These are phyloP conservation scores for Mortierella sp. DNA, from an alignment of 371 early-diverging fungal species.

Conservation along the genomic window DNA sequence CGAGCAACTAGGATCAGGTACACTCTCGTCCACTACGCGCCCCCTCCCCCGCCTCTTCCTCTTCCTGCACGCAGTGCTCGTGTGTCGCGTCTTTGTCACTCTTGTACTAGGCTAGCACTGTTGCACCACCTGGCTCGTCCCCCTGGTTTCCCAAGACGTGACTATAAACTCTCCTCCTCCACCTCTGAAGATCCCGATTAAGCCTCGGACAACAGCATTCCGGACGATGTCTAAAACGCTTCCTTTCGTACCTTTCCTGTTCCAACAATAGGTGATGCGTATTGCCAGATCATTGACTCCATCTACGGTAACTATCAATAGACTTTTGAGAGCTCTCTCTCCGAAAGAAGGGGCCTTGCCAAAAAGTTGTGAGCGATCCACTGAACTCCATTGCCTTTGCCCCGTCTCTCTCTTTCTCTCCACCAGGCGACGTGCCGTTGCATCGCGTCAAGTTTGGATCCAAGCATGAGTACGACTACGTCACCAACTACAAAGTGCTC, in stretches of 20 bases:
- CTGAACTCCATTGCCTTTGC: not conserved
- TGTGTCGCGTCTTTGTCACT: too few relatives aligned
- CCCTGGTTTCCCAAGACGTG: too few relatives aligned
- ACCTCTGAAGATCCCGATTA: not conserved
- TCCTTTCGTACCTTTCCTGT: not conserved
- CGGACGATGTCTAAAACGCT: too few relatives aligned
- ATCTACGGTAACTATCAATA: conserved; percentile 61
- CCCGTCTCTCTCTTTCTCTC: not conserved
- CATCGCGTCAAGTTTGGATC: conserved; percentile 81
- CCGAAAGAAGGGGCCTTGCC: too few relatives aligned
- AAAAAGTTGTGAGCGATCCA: too few relatives aligned
- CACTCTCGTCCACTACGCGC: not conserved
- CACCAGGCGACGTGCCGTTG: conserved; percentile 70
- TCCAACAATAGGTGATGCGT: conserved; percentile 68
- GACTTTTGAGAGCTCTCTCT: not conserved
- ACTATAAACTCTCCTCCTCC: too few relatives aligned
- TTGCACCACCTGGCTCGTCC: too few relatives aligned
- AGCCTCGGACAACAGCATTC: too few relatives aligned
- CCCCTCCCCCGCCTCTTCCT: not conserved
- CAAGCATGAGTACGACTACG: conserved; percentile 85
- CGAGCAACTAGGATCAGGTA: conserved; percentile 94
- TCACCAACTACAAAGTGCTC: conserved; percentile 84
- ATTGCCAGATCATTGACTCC: conserved; percentile 86
- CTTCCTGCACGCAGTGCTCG: too few relatives aligned
- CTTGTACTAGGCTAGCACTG: too few relatives aligned